Base-by-base conservation (phyloP, 148 eudicot species). In the Rheum nobile region DNA sequence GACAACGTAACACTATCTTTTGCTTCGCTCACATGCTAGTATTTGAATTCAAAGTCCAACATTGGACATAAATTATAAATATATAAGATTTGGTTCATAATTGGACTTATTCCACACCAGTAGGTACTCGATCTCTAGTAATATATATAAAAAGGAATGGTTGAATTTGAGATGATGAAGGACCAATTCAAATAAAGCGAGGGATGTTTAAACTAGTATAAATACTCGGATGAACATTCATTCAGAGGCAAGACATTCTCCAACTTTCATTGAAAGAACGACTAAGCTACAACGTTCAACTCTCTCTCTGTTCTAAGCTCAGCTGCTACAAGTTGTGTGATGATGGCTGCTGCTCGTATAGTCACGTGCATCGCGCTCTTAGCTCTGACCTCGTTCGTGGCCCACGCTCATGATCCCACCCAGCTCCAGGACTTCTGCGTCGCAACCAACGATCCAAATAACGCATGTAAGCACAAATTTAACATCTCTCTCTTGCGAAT, bases 391-490 rank as follows among this genome's bases (percentile, higher is more conserved):
- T 71, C 54, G 35, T 71, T 13, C 21, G 34, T 71, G 54, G 50
- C 74, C 32, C 43, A 43, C 35, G 74, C 74, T 11, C 19, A 29
- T 22, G 74, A 71, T 28, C 74, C 55, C 0, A 71, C 32, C 35
- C 74, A 71, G 13, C 74, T 71, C 11, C 74, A 71, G 31, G 74
- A 71, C 74, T 71, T 43, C 21, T 71, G 54, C 28, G 50, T 71
- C 24, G 41, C 70, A 6, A 65, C 70, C 21, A 65, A 65, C 0
- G 70, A 65, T 65, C 70, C 70, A 16, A 31, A 32, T 14, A 32
- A 65, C 70, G 38, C 70, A 65, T 34, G 70, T 65, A 65, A 65
- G 41, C 7, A 34, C 22, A 32, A 32, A 16, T 17, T 65, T 32
- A 32, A 46, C n/a, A 4, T 10, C n/a, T 46, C 4, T 46, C 0